Base-by-base conservation (phyloP, 257 asterid genomes). In the Sherardia arvensis region DNA sequence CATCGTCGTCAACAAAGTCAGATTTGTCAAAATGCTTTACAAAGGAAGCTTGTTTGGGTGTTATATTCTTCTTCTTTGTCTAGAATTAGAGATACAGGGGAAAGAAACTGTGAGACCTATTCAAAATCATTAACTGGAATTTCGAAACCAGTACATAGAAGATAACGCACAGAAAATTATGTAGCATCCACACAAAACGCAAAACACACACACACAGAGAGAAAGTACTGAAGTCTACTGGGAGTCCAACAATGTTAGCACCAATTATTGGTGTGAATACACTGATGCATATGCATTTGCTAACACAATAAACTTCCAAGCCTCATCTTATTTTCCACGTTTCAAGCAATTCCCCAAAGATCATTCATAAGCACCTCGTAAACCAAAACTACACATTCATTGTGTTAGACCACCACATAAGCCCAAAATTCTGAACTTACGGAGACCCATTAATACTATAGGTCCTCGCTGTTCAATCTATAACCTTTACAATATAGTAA, bases 1-100 rank as follows among this genome's bases (percentile, higher is more conserved):
- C 92, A 69, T 87, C 88, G 29, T 85, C 90, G n/a, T 86, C 88
- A 58, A 75, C 84, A 79, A 75, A 86, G 73, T 77, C 94, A 17
- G 82, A 73, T 60, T 75, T 69, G n/a, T 71, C 53, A 29, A 53
- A 25, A 47, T 70, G 72, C 73, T 71, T 80, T 62, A 63, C 60
- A 27, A 56, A 53, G 30, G 79, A 61, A 49, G 61, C 79, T 51
- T 57, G 85, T 80, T 80, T 84, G 65, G 87, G 71, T 54, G 70
- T 79, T 53, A 67, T 58, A 66, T 51, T 61, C 36, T 53, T 78
- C 53, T 76, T 74, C 86, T 82, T 87, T 71, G 58, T 74, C 91
- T 83, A 82, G 53, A 66, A 71, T 65, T 76, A 64, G 62, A 74
- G 68, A 66, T 73, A 38, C 72, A 71, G 69, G 59, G 34, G 22